Evolutionary conservation across 139 green algal genomes (phyloP).

Genomic region (Nannochloris sp.): DNA sequence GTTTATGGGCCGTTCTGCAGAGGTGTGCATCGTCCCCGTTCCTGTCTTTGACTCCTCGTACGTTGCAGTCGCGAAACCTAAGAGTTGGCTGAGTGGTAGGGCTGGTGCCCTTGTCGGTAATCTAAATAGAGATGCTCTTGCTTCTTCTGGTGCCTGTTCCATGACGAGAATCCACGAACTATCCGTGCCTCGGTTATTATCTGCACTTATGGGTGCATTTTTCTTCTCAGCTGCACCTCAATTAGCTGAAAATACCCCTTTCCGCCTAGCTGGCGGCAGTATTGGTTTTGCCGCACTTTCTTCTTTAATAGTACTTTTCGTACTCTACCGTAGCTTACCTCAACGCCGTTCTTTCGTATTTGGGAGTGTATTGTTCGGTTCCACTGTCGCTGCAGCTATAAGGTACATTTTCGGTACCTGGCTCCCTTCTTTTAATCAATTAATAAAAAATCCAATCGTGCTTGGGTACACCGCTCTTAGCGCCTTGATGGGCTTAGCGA

Average conservation of each 20-base stretch:
- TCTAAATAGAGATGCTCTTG: no score
- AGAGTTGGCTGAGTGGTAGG: constrained; percentile 8
- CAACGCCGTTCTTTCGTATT: constrained; percentile 31
- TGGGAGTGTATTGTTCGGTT: constrained; percentile 24
- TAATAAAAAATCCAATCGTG: constrained; percentile 12
- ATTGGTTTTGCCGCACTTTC: constrained; percentile 36
- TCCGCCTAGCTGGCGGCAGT: constrained; percentile 36
- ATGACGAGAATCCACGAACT: background rate
- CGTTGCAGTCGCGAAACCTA: constrained; percentile 31
- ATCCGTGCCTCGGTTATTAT: constrained; percentile 4
- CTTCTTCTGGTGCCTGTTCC: background rate
- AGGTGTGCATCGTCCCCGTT: constrained; percentile 13
- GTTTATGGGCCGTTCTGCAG: background rate
- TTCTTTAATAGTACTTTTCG: constrained; percentile 33
- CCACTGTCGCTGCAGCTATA: constrained; percentile 18
- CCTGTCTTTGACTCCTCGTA: constrained; percentile 14
- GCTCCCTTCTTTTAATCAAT: constrained; percentile 25
- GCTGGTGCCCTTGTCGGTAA: background rate
- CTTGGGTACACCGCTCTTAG: constrained; percentile 32
- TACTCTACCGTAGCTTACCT: constrained; percentile 34
- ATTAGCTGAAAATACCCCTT: constrained; percentile 13
- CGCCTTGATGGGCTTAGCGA: constrained; percentile 32
- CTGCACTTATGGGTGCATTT: background rate
- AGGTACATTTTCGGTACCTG: constrained; percentile 34
- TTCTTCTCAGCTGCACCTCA: constrained; percentile 9